Evolutionary conservation across 2,329 filamentous ascomycete species (phyloP).

Genomic region (Fusarium sp.): DNA sequence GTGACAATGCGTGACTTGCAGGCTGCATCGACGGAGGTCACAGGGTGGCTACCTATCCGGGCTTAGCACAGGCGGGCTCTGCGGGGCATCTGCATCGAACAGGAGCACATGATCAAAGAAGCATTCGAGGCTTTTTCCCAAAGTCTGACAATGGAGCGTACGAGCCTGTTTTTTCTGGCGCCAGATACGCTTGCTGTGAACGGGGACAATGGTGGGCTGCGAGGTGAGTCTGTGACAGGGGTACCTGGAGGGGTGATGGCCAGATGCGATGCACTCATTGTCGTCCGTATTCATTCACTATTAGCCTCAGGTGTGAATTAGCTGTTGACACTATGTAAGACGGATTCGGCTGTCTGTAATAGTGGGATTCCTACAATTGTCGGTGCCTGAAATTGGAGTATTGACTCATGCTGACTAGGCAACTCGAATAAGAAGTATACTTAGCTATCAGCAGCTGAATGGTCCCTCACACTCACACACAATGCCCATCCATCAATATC

Average conservation of each 20-base stretch:
- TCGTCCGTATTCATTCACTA: not conserved
- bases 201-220: not conserved
- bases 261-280: not conserved
- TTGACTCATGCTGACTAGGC: not conserved
- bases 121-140: constrained; percentile 25
- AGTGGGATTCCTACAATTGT: not conserved
- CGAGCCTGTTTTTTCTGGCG: constrained; percentile 7
- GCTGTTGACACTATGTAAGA: not conserved
- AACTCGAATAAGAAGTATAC: not conserved
- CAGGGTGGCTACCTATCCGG: constrained; percentile 33
- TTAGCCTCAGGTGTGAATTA: not conserved
- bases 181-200: not conserved
- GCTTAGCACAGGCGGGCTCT: constrained; percentile 30
- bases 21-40: constrained; percentile 25
- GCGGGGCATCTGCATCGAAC: constrained; percentile 20
- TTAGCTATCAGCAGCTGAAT: not conserved
- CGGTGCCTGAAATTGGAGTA: not conserved
- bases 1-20: constrained; percentile 42
- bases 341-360: not conserved
- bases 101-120: constrained; percentile 41
- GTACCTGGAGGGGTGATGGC: not conserved
- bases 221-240: not conserved
- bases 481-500: not conserved
- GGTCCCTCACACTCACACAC: not conserved
- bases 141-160: constrained; percentile 28